These are phyloP conservation scores for Lactarius psammicola DNA, from an alignment of 768 basidiomycete genomes.

Conservation along the genomic window DNA sequence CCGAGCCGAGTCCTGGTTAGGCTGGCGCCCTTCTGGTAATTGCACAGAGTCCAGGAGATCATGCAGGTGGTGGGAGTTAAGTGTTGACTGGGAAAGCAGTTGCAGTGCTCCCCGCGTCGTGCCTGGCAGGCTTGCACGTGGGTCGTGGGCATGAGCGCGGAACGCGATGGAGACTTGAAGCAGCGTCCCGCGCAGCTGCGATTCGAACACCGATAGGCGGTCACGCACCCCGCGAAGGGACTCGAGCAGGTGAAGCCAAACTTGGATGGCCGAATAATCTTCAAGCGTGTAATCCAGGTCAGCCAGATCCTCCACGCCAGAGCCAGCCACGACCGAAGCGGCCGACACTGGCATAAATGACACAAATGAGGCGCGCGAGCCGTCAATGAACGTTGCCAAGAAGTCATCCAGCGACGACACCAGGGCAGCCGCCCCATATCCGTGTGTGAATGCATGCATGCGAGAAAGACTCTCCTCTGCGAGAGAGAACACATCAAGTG, in stretches of 20 bases:
- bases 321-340: constrained; percentile 36
- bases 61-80: constrained; percentile 80
- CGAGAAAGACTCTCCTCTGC: constrained; percentile 80
- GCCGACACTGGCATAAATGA: constrained; percentile 30
- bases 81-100: constrained; percentile 75
- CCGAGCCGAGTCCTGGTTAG: constrained; percentile 30
- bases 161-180: constrained; percentile 60
- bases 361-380: constrained; percentile 40
- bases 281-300: constrained; percentile 81
- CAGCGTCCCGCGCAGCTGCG: constrained; percentile 58
- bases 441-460: constrained; percentile 81
- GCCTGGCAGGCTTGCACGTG: constrained; percentile 54
- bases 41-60: constrained; percentile 55
- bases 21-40: constrained; percentile 37
- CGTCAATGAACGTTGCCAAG: constrained; percentile 67
- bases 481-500: constrained; percentile 68
- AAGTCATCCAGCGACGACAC: constrained; percentile 72
- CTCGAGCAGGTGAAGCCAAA: constrained; percentile 78
- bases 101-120: constrained; percentile 66
- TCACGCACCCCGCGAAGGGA: constrained; percentile 72
- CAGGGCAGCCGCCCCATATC: constrained; percentile 76
- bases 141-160: constrained; percentile 53
- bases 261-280: constrained; percentile 88
- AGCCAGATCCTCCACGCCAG: constrained; percentile 55
- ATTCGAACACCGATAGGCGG: constrained; percentile 66